Conservation (phyloP, 140 eudicot genomes). For the Erigeron philadelphicus region DNA sequence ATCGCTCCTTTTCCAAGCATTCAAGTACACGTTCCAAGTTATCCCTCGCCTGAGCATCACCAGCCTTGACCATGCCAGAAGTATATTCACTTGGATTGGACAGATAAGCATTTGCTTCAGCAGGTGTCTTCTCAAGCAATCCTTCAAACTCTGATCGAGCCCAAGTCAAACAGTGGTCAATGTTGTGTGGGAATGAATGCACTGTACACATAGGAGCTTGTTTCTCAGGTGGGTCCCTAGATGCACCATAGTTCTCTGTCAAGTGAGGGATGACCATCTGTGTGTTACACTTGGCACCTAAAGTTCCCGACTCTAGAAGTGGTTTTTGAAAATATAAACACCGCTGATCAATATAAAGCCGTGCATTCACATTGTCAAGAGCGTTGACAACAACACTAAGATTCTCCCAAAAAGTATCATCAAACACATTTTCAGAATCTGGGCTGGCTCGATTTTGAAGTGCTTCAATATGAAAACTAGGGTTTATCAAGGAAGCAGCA, state of each 20-base stretch:
- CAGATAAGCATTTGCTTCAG: slow-evolving; percentile 71
- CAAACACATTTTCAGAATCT: slow-evolving; percentile 64
- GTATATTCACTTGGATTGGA: slow-evolving; percentile 55
- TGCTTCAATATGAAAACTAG: slow-evolving; percentile 60
- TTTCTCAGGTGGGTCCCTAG: slow-evolving; percentile 85
- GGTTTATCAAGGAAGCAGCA: slow-evolving; percentile 66
- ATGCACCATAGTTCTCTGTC: slow-evolving; percentile 84
- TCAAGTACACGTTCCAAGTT: slow-evolving; percentile 69
- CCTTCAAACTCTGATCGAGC: slow-evolving; percentile 91
- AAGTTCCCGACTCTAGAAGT: slow-evolving; percentile 74
- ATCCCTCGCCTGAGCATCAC: slow-evolving; percentile 84
- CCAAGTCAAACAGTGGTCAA: slow-evolving; percentile 90
- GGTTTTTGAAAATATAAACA: slow-evolving; percentile 79
- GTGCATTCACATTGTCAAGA: slow-evolving; percentile 69
- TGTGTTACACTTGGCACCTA: slow-evolving; percentile 84
- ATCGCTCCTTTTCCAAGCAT: slow-evolving; percentile 70
- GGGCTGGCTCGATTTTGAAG: slow-evolving; percentile 84
- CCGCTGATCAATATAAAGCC: slow-evolving; percentile 81
- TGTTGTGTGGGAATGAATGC: slow-evolving; percentile 85
- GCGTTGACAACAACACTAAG: slow-evolving; percentile 67
- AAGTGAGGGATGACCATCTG: slow-evolving; percentile 86
- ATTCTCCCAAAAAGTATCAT: slow-evolving; percentile 75
- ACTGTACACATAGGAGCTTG: slow-evolving; percentile 93
- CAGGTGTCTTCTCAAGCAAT: slow-evolving; percentile 79
- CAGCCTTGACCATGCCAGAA: slow-evolving; percentile 55